Evolutionary conservation across 2,329 filamentous ascomycete genomes (phyloP).

Genomic region (Aspergillus sp.): DNA sequence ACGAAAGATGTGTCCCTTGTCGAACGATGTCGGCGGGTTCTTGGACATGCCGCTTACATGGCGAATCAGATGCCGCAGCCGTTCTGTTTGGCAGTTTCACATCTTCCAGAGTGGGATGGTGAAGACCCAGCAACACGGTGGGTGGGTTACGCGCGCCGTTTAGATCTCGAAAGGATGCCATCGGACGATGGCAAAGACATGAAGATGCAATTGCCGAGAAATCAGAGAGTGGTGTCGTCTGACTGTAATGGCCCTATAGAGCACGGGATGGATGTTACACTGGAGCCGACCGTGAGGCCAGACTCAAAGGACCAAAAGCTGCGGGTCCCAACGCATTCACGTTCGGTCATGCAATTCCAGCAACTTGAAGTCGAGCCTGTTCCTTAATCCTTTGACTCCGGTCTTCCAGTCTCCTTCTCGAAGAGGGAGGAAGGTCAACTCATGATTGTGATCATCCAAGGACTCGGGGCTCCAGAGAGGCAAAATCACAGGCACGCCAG

Average conservation of each 20-base stretch:
- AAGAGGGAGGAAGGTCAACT: too few relatives aligned
- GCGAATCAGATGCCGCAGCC: constrained; percentile 13
- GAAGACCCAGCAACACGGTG: background rate
- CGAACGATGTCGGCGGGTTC: background rate
- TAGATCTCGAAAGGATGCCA: background rate
- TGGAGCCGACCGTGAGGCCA: background rate
- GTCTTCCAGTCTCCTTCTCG: too few relatives aligned
- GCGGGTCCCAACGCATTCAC: background rate
- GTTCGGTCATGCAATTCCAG: background rate
- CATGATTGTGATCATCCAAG: background rate
- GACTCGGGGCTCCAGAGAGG: background rate
- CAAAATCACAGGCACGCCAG: background rate
- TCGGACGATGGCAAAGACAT: background rate
- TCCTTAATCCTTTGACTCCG: too few relatives aligned
- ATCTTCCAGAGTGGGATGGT: constrained; percentile 5
- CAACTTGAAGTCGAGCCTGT: too few relatives aligned
- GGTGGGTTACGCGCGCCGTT: background rate
- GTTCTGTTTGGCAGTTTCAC: constrained; percentile 3
- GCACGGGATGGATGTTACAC: background rate
- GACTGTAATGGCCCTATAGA: background rate
- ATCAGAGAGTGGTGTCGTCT: background rate
- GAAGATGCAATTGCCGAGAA: background rate
- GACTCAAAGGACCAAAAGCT: background rate
- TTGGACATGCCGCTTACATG: constrained; percentile 5
- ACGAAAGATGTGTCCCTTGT: background rate